phyloP scores from a whole-genome alignment of 768 basidiomycete genomes.

The Russula compacta region DNA sequence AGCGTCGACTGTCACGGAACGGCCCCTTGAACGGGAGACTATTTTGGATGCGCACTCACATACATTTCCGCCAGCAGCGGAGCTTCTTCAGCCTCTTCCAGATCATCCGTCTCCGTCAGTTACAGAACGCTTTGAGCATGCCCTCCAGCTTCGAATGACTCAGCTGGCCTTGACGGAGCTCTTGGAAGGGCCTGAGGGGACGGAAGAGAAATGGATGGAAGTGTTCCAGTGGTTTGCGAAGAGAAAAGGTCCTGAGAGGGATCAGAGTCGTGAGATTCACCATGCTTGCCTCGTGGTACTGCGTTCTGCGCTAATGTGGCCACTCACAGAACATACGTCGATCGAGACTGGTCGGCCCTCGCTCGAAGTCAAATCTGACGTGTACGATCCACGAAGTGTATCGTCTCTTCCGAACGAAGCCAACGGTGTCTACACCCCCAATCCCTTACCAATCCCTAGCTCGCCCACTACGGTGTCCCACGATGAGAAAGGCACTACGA shows the following conservation, averaged over 20 bases:
- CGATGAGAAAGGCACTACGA: background rate
- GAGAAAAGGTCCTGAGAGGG: slow-evolving; percentile 30
- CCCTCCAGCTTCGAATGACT: slow-evolving; percentile 80
- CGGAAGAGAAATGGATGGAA: slow-evolving; percentile 72
- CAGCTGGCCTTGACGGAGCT: slow-evolving; percentile 74
- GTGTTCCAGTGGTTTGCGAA: slow-evolving; percentile 83
- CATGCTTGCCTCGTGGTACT: background rate
- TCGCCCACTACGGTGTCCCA: background rate
- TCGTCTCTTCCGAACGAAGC: background rate
- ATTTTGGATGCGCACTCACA: slow-evolving; percentile 27
- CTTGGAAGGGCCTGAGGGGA: slow-evolving; percentile 77
- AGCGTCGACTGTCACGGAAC: slow-evolving; percentile 7
- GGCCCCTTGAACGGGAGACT: background rate
- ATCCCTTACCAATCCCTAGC: background rate
- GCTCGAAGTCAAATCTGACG: slow-evolving; percentile 10
- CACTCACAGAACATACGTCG: slow-evolving; percentile 10
- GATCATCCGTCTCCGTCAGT: slow-evolving; percentile 44
- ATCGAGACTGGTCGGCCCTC: slow-evolving; percentile 15
- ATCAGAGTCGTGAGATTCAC: slow-evolving; percentile 17
- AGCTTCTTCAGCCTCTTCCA: slow-evolving; percentile 37
- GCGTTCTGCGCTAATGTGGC: background rate
- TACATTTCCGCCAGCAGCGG: slow-evolving; percentile 33
- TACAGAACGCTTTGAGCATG: slow-evolving; percentile 61
- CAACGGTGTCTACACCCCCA: background rate
- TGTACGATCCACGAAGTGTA: background rate